phyloP scores from a whole-genome alignment of 768 basidiomycete genomes.

The Boletus subcaerulescens region DNA sequence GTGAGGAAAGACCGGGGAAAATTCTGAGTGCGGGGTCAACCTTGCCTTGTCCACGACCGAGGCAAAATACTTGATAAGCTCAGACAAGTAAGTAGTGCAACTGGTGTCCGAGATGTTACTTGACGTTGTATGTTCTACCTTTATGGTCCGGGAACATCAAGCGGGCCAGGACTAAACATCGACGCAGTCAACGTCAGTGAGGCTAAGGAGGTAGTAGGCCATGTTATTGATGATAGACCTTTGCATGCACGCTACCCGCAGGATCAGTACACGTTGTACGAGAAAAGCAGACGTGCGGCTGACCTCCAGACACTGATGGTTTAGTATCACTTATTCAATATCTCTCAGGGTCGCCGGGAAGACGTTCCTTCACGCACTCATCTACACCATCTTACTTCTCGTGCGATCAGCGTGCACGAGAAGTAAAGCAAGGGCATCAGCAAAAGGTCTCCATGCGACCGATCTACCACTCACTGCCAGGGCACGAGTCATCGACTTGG shows the following conservation, averaged over 20 bases:
- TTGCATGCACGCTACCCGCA: no score
- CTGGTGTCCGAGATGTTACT: conserved; percentile 32
- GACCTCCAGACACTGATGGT: conserved; percentile 44
- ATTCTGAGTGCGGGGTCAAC: conserved; percentile 33
- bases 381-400: background rate
- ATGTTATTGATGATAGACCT: background rate
- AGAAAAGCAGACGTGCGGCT: background rate
- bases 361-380: conserved; percentile 17
- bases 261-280: background rate
- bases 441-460: background rate
- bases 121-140: conserved; percentile 22
- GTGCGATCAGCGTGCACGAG: background rate
- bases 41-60: conserved; percentile 35
- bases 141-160: conserved; percentile 33
- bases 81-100: conserved; percentile 39
- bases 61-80: conserved; percentile 42
- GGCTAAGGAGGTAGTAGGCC: background rate
- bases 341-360: conserved; percentile 38
- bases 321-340: conserved; percentile 37
- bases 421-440: background rate
- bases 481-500: no score
- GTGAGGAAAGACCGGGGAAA: background rate
- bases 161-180: conserved; percentile 16
- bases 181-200: background rate
- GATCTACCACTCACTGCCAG: background rate